Evolutionary conservation across 441 rosid genomes (phyloP).

Genomic region (Adansonia rubrostipa): DNA sequence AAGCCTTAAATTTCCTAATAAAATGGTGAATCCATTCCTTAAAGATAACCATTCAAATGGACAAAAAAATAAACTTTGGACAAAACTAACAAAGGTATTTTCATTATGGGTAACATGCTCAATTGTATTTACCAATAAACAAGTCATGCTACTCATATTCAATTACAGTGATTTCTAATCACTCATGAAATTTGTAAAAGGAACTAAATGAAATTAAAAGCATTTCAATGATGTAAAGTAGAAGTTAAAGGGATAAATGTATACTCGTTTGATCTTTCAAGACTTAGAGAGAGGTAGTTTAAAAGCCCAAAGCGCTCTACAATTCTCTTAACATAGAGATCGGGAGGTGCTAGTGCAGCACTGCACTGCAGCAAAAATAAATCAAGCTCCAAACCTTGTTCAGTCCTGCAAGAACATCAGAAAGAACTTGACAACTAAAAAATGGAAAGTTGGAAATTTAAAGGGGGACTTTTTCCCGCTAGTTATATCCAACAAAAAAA

Average conservation of each 20-base stretch:
- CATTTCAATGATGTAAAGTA: background rate
- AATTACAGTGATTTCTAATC: background rate
- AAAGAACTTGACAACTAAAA: slow-evolving; percentile 21
- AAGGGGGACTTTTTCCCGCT: background rate
- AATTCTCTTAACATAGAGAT: slow-evolving; percentile 72
- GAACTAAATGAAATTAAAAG: background rate
- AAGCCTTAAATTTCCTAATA: background rate
- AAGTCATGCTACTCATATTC: background rate
- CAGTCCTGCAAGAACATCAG: slow-evolving; percentile 73
- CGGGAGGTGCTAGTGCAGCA: slow-evolving; percentile 96
- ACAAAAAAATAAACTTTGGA: background rate
- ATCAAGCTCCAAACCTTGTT: slow-evolving; percentile 95
- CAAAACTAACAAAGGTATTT: slow-evolving; percentile 12
- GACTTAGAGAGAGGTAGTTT: slow-evolving; percentile 64
- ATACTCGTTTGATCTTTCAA: slow-evolving; percentile 69
- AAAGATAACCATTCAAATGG: background rate
- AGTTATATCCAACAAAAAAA: background rate
- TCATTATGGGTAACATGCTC: background rate
- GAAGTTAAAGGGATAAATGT: slow-evolving; percentile 32
- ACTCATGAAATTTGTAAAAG: background rate
- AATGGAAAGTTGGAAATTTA: background rate
- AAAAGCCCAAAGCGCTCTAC: slow-evolving; percentile 82
- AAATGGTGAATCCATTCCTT: background rate
- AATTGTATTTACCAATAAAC: background rate
- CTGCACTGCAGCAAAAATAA: slow-evolving; percentile 96